Percentiles rank a stretch among this genome's conserved stretches.
Evolutionary conservation across 2,329 filamentous ascomycete species (phyloP).

Genomic region (Aschersonia sp.): DNA sequence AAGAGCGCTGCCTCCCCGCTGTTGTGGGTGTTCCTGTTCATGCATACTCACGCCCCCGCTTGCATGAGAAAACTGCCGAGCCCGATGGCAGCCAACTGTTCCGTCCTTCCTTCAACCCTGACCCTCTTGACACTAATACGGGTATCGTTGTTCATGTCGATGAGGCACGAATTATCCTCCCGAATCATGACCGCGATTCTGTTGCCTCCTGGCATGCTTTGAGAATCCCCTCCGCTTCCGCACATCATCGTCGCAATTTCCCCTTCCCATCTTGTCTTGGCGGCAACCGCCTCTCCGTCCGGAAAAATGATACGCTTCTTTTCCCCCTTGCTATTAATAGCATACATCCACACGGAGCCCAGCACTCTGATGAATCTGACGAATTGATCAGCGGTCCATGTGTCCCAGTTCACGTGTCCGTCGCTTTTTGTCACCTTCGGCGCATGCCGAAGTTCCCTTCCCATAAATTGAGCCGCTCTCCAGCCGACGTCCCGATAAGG

Average conservation of each 20-base stretch:
- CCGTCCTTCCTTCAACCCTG: slow-evolving; percentile 18
- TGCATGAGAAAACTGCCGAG: not conserved
- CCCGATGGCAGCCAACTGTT: slow-evolving; percentile 10
- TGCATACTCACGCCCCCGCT: not conserved
- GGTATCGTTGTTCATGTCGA: not conserved
- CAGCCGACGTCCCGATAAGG: slow-evolving; percentile 29
- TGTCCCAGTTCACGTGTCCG: slow-evolving; percentile 43
- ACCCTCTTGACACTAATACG: slow-evolving; percentile 15
- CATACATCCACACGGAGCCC: slow-evolving; percentile 49
- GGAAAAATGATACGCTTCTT: slow-evolving; percentile 25
- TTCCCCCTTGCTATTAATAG: slow-evolving; percentile 11
- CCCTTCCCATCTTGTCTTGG: slow-evolving; percentile 1
- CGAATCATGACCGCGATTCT: slow-evolving; percentile 3
- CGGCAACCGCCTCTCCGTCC: slow-evolving; percentile 12
- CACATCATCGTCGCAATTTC: slow-evolving; percentile 7
- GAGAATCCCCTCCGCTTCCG: not conserved
- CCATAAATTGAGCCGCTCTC: slow-evolving; percentile 7
- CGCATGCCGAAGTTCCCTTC: slow-evolving; percentile 33
- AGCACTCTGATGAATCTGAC: slow-evolving; percentile 42
- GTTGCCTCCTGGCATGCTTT: not conserved
- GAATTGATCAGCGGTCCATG: slow-evolving; percentile 39
- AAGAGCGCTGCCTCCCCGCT: not conserved
- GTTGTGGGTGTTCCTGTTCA: not conserved
- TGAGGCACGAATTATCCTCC: slow-evolving; percentile 1
- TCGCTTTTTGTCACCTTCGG: slow-evolving; percentile 58